Evolutionary conservation across 352 stramenopile species (phyloP).

Genomic region (Pythium aphanidermatum): DNA sequence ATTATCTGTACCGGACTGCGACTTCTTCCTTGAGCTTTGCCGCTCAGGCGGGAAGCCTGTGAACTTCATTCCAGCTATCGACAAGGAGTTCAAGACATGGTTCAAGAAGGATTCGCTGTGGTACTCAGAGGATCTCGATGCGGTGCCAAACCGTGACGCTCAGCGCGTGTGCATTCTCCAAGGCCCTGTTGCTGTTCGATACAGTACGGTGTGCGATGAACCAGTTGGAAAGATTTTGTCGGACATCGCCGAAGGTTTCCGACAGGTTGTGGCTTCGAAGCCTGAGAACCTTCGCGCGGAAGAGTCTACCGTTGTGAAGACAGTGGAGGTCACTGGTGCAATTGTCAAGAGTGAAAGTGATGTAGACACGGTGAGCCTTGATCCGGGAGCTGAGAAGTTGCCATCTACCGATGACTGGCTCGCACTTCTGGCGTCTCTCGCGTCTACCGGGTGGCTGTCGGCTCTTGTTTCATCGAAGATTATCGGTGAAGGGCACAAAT

Average conservation of each 20-base stretch:
- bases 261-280: conserved; percentile 28
- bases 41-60: conserved; percentile 79
- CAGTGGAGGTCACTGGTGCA: conserved; percentile 5
- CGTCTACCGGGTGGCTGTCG: conserved; percentile 44
- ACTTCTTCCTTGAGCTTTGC: conserved; percentile 83
- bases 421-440: conserved; percentile 25
- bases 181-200: conserved; percentile 72
- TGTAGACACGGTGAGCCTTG: conserved; percentile 26
- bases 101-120: conserved; percentile 90
- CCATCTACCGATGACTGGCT: conserved; percentile 39
- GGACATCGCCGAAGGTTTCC: conserved; percentile 53
- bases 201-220: conserved; percentile 69
- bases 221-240: conserved; percentile 73
- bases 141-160: conserved; percentile 63
- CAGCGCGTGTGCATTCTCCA: conserved; percentile 84
- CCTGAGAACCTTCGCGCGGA: not conserved
- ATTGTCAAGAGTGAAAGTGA: conserved; percentile 19
- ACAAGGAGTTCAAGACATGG: conserved; percentile 79
- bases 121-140: conserved; percentile 87
- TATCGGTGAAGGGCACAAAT: conserved; percentile 52
- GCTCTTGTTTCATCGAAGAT: conserved; percentile 45
- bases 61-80: conserved; percentile 81
- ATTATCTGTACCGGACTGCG: conserved; percentile 63
- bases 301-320: not conserved
- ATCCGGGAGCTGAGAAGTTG: conserved; percentile 15